Percentiles rank a stretch among this genome's conserved stretches.
Evolutionary conservation across 768 basidiomycete genomes (phyloP).

Genomic region (Pulveroboletus sp.): DNA sequence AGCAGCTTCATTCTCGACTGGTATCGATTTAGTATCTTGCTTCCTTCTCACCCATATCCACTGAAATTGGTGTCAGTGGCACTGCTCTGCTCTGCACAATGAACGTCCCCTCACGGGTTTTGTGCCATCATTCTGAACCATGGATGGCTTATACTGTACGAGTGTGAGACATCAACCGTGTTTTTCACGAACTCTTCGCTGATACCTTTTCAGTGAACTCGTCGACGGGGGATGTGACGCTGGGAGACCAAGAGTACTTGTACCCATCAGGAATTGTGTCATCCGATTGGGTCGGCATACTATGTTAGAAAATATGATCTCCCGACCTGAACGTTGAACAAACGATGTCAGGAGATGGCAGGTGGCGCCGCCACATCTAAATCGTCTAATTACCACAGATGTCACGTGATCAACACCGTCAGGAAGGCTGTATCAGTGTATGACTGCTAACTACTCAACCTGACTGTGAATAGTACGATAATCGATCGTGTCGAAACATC

Average conservation of each 20-base stretch:
- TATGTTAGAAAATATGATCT: too few relatives aligned
- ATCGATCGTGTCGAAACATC: background rate
- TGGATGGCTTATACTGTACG: conserved; percentile 65
- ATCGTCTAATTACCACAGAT: background rate
- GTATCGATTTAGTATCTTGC: conserved; percentile 6
- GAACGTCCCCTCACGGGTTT: conserved; percentile 54
- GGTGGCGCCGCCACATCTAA: background rate
- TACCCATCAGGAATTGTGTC: conserved; percentile 41
- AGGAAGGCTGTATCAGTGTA: too few relatives aligned
- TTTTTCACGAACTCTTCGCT: conserved; percentile 11
- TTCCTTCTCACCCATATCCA: conserved; percentile 60
- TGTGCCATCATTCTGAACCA: conserved; percentile 73
- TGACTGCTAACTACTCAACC: background rate
- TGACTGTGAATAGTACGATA: background rate
- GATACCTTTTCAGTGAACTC: conserved; percentile 53
- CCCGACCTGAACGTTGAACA: too few relatives aligned
- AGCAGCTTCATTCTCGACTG: conserved; percentile 9
- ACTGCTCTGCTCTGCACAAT: background rate
- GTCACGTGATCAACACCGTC: conserved; percentile 11
- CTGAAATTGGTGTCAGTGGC: conserved; percentile 29
- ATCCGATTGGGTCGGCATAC: conserved; percentile 29
- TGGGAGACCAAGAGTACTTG: conserved; percentile 50
- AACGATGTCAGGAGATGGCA: background rate
- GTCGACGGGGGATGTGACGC: conserved; percentile 40
- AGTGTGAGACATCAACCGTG: background rate